These are phyloP conservation scores for Boletellus dicymbophilus DNA, from an alignment of 1,284 basidiomycete species.

Conservation along the genomic window DNA sequence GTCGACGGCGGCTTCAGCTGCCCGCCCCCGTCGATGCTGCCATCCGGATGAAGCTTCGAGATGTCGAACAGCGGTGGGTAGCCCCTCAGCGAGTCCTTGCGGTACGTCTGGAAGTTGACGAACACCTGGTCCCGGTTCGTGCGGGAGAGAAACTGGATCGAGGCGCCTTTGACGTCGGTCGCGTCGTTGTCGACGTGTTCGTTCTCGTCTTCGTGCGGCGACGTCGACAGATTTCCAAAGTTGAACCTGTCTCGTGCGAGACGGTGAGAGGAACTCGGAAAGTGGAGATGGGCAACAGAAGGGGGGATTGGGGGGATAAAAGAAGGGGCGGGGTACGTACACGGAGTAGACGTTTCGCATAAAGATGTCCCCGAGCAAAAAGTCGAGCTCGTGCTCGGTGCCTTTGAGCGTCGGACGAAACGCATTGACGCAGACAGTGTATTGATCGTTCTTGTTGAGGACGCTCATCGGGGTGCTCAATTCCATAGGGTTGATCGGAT, in stretches of 20 bases:
- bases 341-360: slow-evolving; percentile 57
- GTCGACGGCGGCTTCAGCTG: slow-evolving; percentile 16
- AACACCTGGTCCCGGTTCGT: slow-evolving; percentile 36
- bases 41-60: slow-evolving; percentile 17
- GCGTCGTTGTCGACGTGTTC: too few species aligned
- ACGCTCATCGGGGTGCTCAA: slow-evolving; percentile 35
- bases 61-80: slow-evolving; percentile 32
- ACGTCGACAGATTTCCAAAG: slow-evolving; percentile 20
- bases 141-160: slow-evolving; percentile 42
- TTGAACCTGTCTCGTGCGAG: slow-evolving; percentile 11
- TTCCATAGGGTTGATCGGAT: slow-evolving; percentile 50
- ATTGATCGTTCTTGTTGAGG: slow-evolving; percentile 30
- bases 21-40: slow-evolving; percentile 23
- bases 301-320: neutral
- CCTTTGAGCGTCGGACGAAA: slow-evolving; percentile 31
- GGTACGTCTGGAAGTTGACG: slow-evolving; percentile 26
- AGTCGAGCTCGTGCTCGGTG: slow-evolving; percentile 35
- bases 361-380: slow-evolving; percentile 52
- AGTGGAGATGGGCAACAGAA: neutral
- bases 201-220: neutral
- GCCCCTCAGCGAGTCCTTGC: slow-evolving; percentile 30
- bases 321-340: slow-evolving; percentile 28
- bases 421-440: slow-evolving; percentile 38
- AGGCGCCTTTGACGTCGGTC: slow-evolving; percentile 31
- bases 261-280: too few species aligned